Evolutionary conservation across 495 filamentous ascomycete genomes (phyloP).

Genomic region (Parmelia sp.): DNA sequence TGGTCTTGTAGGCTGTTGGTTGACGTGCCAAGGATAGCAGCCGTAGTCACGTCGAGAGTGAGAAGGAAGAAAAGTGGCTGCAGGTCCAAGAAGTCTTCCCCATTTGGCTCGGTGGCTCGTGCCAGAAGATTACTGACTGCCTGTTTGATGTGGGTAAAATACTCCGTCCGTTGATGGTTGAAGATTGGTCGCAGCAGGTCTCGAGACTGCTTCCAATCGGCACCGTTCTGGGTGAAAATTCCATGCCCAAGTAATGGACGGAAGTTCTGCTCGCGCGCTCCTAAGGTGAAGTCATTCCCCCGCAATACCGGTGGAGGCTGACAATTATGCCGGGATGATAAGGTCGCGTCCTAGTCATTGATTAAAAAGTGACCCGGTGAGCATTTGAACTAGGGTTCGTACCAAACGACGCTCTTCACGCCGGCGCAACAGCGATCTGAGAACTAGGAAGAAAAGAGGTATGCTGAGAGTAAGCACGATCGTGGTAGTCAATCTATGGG

Average conservation of each 20-base stretch:
- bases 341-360: too few species aligned
- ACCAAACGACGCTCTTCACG: too few species aligned
- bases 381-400: too few species aligned
- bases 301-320: too few species aligned
- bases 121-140: too few species aligned
- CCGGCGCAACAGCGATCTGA: too few species aligned
- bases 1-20: constrained; percentile 28
- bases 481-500: too few species aligned
- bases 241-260: constrained; percentile 39
- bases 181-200: constrained; percentile 41
- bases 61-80: constrained; percentile 46
- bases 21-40: constrained; percentile 44
- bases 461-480: too few species aligned
- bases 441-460: too few species aligned
- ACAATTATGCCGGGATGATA: too few species aligned
- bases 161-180: constrained; percentile 46
- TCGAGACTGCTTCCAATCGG: constrained; percentile 35
- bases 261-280: constrained; percentile 28
- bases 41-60: constrained; percentile 44
- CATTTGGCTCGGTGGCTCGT: too few species aligned
- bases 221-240: constrained; percentile 42
- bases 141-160: constrained; percentile 41
- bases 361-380: too few species aligned
- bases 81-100: constrained; percentile 35
- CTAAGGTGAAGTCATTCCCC: constrained; percentile 32